Conservation (phyloP, 106 monocot genomes). For the Allium sativum region DNA sequence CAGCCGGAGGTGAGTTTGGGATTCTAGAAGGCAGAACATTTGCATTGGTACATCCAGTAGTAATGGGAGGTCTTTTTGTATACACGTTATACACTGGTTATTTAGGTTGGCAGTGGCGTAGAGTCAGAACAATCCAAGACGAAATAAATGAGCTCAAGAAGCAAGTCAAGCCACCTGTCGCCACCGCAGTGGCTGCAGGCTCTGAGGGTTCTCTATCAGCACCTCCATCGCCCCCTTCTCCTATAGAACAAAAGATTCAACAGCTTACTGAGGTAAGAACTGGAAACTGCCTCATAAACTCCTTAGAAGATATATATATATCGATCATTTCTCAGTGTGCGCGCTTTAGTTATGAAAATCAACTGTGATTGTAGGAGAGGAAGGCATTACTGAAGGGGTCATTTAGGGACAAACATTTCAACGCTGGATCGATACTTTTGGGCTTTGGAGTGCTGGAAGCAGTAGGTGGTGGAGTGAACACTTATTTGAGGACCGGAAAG, state of each 20-base stretch:
- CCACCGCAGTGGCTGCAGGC: constrained; percentile 18
- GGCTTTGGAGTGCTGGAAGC: constrained; percentile 73
- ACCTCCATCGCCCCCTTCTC: constrained; percentile 15
- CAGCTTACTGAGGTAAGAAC: constrained; percentile 57
- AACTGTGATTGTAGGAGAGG: constrained; percentile 45
- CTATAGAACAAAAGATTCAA: constrained; percentile 53
- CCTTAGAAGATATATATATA: no score
- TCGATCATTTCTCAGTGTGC: no score
- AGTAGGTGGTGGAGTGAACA: constrained; percentile 69
- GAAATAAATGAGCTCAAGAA: constrained; percentile 93
- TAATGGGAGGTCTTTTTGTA: constrained; percentile 70
- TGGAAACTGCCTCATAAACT: no score
- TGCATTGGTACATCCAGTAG: constrained; percentile 70
- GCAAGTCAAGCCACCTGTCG: constrained; percentile 35
- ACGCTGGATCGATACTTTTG: constrained; percentile 78
- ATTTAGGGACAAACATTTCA: constrained; percentile 72
- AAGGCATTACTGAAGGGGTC: constrained; percentile 69
- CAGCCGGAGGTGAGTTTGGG: constrained; percentile 69
- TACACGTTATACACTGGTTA: constrained; percentile 84
- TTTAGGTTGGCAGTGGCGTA: constrained; percentile 94
- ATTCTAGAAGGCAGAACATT: constrained; percentile 70
- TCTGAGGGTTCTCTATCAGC: constrained; percentile 2
- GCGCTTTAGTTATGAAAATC: no score
- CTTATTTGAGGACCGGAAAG: constrained; percentile 81
- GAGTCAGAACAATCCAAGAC: constrained; percentile 72